Evolutionary conservation across 73 alveolate species (phyloP), one percentile per base, ranked within the genome.

Genomic region (Diophrys appendiculata): DNA sequence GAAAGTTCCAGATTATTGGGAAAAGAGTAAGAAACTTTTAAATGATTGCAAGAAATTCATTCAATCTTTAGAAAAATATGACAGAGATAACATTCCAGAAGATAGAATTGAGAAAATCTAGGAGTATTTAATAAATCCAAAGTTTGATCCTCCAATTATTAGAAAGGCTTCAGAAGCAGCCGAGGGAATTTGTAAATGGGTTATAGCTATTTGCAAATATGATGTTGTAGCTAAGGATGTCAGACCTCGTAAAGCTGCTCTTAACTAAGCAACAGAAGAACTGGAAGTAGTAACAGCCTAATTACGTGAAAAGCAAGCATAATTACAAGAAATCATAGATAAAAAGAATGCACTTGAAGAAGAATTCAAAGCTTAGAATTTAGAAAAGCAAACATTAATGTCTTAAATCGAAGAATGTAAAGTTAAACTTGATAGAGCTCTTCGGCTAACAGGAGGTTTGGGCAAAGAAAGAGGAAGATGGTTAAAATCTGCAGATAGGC

Each of bases 381-480:
- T 74, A 60, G 91, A 94, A 84, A 92, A 90, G 75, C 96, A 92
- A 52, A 91, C 85, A 76, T 84, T 96, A 34, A 98, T 92, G 72
- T 77, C 72, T 64, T 94, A 95, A 52, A 94, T 96, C 32, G 92
- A 91, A 69, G 83, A 88, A 1, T 89, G 95, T 23, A 93, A 92
- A 78, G 82, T 77, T 25, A 92, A 94, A 88, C 91, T 94, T 70
- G 97, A 78, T 0, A 94, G 99, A 88, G 99, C 99, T 0, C 98
- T 94, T 29, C 87, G 92, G 78, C 92, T 96, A 28, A 94, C 95
- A 2, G 88, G 82, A 72, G 98, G 98, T 56, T 86, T 96, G 43
- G 96, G 94, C 76, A 95, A 89, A 65, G 99, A 96, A 77, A 92
- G 92, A 55, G 96, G 84, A 24, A 92, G 99, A 83, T 96, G 99